Conservation (phyloP, 257 asterid species). For the Vinca minor region DNA sequence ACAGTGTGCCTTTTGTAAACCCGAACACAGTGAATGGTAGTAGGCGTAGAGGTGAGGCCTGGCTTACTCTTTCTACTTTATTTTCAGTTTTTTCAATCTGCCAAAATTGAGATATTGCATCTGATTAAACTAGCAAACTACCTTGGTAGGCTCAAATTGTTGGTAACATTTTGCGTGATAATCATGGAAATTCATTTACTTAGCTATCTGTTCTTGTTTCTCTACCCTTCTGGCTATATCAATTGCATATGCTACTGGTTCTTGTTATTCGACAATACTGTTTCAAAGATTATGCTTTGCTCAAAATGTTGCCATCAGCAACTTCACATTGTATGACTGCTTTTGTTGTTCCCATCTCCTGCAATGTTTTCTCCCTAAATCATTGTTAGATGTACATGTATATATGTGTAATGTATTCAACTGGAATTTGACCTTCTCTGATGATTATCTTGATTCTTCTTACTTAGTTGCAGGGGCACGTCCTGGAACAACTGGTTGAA, state of each 20-base stretch:
- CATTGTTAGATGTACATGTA: background rate
- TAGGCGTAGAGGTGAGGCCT: conserved; percentile 42
- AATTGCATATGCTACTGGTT: too few relatives aligned
- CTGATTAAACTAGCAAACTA: background rate
- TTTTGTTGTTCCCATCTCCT: background rate
- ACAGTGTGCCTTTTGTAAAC: conserved; percentile 15
- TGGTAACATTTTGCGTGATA: background rate
- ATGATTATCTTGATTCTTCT: background rate
- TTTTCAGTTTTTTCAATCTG: conserved; percentile 4
- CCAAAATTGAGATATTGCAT: background rate
- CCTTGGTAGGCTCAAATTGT: background rate
- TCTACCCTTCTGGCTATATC: too few relatives aligned
- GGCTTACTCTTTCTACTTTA: conserved; percentile 1
- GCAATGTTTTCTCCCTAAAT: background rate
- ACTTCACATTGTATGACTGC: background rate
- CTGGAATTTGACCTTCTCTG: background rate
- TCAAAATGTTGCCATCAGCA: background rate
- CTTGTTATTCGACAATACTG: background rate
- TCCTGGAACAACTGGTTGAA: conserved; percentile 10
- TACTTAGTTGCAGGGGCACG: conserved; percentile 8
- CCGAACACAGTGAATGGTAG: conserved; percentile 33
- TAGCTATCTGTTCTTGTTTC: background rate
- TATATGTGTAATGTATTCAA: background rate
- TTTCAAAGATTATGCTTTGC: conserved; percentile 9
- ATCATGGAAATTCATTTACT: background rate